Evolutionary conservation across 129 eudicot species (phyloP).

Genomic region (Glebionis coronaria): DNA sequence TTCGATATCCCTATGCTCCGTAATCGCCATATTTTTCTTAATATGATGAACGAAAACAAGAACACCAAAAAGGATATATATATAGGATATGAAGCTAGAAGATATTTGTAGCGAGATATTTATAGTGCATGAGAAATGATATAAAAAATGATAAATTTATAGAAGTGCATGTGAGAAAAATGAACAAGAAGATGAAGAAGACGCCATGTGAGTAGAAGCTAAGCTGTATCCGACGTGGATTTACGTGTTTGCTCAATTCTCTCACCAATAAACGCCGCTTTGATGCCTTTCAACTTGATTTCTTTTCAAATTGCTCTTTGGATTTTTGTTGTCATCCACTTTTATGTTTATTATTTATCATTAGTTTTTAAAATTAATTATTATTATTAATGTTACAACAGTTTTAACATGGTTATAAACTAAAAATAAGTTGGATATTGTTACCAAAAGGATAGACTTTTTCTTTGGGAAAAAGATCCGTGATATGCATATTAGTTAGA

Average conservation of each 20-base stretch:
- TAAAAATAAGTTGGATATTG: too few species aligned
- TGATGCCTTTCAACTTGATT: constrained; percentile 8
- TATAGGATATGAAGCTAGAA: not conserved
- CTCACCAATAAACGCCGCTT: constrained; percentile 24
- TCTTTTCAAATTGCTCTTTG: constrained; percentile 18
- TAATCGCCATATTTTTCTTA: constrained; percentile 40
- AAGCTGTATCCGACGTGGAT: constrained; percentile 70
- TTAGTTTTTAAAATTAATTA: not conserved
- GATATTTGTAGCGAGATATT: constrained; percentile 19
- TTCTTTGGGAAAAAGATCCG: too few species aligned
- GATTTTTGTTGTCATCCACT: constrained; percentile 27
- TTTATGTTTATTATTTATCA: not conserved
- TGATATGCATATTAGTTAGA: too few species aligned
- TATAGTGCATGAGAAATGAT: constrained; percentile 13
- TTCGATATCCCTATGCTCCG: constrained; percentile 47
- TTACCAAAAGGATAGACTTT: too few species aligned
- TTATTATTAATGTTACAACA: not conserved
- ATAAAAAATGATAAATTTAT: not conserved
- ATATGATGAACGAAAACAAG: not conserved
- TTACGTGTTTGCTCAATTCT: constrained; percentile 25
- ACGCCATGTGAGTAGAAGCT: constrained; percentile 41
- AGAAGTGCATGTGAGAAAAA: constrained; percentile 13
- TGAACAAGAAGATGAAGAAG: constrained; percentile 19
- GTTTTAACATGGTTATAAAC: too few species aligned
- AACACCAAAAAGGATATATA: not conserved